Evolutionary conservation across 768 basidiomycete genomes (phyloP).

Genomic region (Leccinum arenicola): DNA sequence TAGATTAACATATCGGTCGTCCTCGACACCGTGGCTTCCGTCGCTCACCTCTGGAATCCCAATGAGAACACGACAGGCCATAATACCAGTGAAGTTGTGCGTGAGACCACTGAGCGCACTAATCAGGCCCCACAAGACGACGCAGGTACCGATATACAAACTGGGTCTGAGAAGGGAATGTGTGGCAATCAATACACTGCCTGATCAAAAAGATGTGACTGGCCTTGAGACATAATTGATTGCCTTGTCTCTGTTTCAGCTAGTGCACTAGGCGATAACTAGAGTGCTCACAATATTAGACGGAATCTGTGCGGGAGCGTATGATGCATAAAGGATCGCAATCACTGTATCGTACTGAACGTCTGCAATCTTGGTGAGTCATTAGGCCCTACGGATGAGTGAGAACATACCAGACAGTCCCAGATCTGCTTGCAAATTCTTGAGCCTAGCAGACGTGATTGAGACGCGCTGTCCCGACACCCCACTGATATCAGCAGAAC

Average conservation of each 20-base stretch:
- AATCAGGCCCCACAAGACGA: conserved; percentile 58
- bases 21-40: background rate
- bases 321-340: background rate
- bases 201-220: background rate
- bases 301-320: background rate
- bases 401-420: background rate
- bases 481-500: background rate
- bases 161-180: conserved; percentile 46
- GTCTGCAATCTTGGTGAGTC: conserved; percentile 31
- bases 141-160: conserved; percentile 48
- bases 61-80: conserved; percentile 43
- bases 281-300: conserved; percentile 17
- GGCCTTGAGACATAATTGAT: conserved; percentile 54
- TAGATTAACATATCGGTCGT: background rate
- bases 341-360: background rate
- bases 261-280: background rate
- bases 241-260: conserved; percentile 33
- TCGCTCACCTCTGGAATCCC: conserved; percentile 53
- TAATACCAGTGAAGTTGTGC: conserved; percentile 45
- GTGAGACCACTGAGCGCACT: conserved; percentile 63
- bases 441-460: background rate
- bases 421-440: background rate
- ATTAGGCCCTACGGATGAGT: background rate
- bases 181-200: background rate
- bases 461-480: background rate